These are phyloP conservation scores for Cnidoscolus chayamansa DNA, from an alignment of 441 rosid species.

Conservation along the genomic window DNA sequence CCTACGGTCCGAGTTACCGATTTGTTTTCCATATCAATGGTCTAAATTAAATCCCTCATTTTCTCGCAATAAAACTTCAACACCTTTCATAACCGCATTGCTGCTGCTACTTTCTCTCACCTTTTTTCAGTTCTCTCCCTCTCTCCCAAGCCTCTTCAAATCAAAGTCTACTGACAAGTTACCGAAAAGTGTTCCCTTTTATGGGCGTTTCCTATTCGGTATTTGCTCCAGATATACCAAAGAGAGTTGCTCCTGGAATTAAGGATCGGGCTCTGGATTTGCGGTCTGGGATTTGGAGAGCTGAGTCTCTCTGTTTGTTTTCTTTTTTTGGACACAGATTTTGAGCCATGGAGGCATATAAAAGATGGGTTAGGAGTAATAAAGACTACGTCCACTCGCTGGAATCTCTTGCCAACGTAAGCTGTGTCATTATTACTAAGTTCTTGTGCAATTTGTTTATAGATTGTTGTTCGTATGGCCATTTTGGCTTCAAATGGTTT, in stretches of 20 bases:
- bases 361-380: conserved; percentile 83
- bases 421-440: conserved; percentile 9
- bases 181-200: background rate
- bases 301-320: conserved; percentile 6
- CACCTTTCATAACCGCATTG: background rate
- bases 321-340: conserved; percentile 17
- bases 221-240: background rate
- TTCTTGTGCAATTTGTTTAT: background rate
- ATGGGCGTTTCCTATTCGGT: no score
- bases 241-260: conserved; percentile 1
- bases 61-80: background rate
- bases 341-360: conserved; percentile 76
- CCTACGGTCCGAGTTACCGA: background rate
- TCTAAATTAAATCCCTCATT: background rate
- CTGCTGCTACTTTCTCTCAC: background rate
- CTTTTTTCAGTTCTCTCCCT: no score
- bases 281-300: conserved; percentile 8
- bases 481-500: background rate
- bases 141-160: background rate
- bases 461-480: background rate
- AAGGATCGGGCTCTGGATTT: background rate
- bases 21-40: background rate
- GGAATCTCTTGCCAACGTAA: conserved; percentile 92
- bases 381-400: conserved; percentile 82
- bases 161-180: background rate